Conservation (phyloP, 208 protist species). For the Leishmania major region DNA sequence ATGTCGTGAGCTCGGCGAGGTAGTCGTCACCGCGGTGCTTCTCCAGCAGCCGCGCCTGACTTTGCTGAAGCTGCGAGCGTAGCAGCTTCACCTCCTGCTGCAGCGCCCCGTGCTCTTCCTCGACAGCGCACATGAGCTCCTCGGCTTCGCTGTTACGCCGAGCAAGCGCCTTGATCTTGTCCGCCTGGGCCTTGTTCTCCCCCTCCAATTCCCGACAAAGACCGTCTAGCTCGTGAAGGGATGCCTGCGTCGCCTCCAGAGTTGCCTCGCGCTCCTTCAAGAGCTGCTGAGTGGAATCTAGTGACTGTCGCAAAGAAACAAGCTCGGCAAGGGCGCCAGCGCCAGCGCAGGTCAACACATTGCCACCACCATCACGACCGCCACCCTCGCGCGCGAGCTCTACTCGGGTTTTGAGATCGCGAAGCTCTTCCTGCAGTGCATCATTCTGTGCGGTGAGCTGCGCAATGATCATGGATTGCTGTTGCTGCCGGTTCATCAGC, state of each 20-base stretch:
- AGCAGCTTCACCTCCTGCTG: conserved; percentile 45
- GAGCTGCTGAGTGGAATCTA: conserved; percentile 21
- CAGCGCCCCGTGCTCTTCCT: conserved; percentile 27
- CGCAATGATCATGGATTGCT: conserved; percentile 64
- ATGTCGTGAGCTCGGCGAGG: conserved; percentile 58
- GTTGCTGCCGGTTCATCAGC: conserved; percentile 31
- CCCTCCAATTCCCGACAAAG: conserved; percentile 66
- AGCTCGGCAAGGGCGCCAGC: conserved; percentile 14
- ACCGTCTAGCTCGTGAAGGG: conserved; percentile 61
- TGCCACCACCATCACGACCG: neutral
- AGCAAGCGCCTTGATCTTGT: conserved; percentile 42
- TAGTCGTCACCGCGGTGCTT: conserved; percentile 60
- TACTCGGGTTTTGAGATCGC: conserved; percentile 23
- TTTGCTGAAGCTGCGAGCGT: conserved; percentile 52
- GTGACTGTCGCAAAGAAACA: conserved; percentile 17
- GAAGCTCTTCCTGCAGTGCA: conserved; percentile 41
- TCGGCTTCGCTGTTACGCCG: conserved; percentile 38
- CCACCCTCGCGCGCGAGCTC: conserved; percentile 22
- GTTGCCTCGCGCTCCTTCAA: conserved; percentile 49
- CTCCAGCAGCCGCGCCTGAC: conserved; percentile 46
- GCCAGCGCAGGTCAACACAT: neutral
- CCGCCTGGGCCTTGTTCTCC: conserved; percentile 45
- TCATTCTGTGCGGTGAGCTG: conserved; percentile 61
- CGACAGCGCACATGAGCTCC: conserved; percentile 43
- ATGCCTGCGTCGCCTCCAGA: conserved; percentile 39